These are phyloP conservation scores for Ceratocystis albifundus DNA, from an alignment of 2,329 filamentous ascomycete genomes.

Conservation along the genomic window DNA sequence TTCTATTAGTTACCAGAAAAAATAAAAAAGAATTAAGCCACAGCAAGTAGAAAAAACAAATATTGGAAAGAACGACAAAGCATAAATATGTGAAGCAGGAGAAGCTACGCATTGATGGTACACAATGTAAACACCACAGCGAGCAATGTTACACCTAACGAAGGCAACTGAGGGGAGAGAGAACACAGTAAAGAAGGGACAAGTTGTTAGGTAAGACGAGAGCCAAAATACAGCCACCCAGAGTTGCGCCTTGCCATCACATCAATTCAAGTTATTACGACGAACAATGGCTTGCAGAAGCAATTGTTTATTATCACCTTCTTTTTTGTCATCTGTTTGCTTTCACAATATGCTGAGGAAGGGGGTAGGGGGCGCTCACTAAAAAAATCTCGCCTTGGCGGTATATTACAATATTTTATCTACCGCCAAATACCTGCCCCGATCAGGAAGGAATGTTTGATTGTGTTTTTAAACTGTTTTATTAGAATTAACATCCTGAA, in stretches of 20 bases:
- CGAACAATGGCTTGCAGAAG: neutral
- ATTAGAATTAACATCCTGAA: neutral
- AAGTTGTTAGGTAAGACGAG: neutral
- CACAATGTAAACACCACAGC: neutral
- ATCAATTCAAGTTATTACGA: neutral
- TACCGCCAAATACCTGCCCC: neutral
- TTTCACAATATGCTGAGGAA: neutral
- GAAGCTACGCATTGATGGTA: neutral
- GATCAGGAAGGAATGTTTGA: neutral
- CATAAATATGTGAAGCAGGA: neutral
- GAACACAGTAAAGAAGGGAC: neutral
- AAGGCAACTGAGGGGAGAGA: neutral
- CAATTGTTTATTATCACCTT: neutral
- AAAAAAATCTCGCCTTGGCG: neutral
- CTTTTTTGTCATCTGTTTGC: neutral
- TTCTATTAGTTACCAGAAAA: neutral
- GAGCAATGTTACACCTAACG: neutral
- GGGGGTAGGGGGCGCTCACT: neutral
- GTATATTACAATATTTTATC: neutral
- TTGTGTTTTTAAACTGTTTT: constrained; percentile 4
- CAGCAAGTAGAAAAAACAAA: neutral
- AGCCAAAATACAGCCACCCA: neutral
- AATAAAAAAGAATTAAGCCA: constrained; percentile 2
- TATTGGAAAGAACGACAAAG: neutral
- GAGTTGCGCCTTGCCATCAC: neutral